Evolutionary conservation across 2,329 filamentous ascomycete species (phyloP).

Genomic region (Neonectria faginata): DNA sequence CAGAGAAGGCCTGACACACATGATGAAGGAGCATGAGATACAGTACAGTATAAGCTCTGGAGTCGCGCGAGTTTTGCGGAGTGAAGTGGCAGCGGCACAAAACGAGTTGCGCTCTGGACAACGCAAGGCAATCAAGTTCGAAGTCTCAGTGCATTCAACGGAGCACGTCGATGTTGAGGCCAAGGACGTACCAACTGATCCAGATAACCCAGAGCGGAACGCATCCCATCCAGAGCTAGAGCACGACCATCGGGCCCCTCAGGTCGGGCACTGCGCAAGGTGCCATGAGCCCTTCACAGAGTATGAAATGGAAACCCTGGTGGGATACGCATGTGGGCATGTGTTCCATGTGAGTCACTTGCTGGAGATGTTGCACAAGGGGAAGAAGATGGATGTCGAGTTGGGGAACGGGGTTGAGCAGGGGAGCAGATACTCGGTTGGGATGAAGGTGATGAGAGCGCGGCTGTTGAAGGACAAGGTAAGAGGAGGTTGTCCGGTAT

Average conservation of each 20-base stretch:
- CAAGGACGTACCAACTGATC: conserved; percentile 53
- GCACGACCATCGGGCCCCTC: conserved; percentile 49
- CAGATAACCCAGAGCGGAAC: conserved; percentile 38
- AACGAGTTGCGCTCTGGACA: conserved; percentile 82
- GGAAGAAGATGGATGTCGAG: conserved; percentile 59
- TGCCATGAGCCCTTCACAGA: conserved; percentile 69
- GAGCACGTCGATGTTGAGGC: conserved; percentile 58
- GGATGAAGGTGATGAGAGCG: conserved; percentile 88
- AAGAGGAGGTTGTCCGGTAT: conserved; percentile 72
- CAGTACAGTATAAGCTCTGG: conserved; percentile 93
- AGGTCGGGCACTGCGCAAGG: conserved; percentile 69
- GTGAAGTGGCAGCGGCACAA: conserved; percentile 89
- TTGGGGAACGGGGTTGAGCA: conserved; percentile 58
- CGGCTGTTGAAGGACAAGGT: conserved; percentile 80
- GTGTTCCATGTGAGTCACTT: conserved; percentile 83
- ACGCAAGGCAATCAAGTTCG: conserved; percentile 88
- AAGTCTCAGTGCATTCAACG: conserved; percentile 67
- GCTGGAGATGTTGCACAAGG: conserved; percentile 64
- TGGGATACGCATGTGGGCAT: conserved; percentile 86
- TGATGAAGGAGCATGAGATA: conserved; percentile 96
- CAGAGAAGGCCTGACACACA: conserved; percentile 85
- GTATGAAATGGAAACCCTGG: conserved; percentile 76
- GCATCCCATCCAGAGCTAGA: conserved; percentile 34
- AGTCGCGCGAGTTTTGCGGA: conserved; percentile 85
- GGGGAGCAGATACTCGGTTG: conserved; percentile 72